Base-by-base conservation (phyloP, 768 basidiomycete species). In the Kwoniella dendrophila region DNA sequence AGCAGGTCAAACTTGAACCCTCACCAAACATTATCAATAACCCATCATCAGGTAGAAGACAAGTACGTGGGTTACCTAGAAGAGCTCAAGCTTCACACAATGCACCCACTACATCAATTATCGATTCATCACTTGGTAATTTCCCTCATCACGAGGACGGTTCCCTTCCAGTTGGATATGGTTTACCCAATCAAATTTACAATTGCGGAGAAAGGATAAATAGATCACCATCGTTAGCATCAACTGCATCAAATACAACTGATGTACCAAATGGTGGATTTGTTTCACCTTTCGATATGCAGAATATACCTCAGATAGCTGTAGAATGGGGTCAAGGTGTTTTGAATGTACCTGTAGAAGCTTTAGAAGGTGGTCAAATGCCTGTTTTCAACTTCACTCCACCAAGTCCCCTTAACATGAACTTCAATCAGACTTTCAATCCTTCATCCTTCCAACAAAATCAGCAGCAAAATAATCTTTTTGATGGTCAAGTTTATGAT, bases 201-300 rank as follows among this genome's bases (percentile, higher is more conserved):
- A 41, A 22, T 10, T 43, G 26, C 20, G 54, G 29, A 45, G 43
- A 47, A 26, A 36, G 50, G 38, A 51, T 51, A 40, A 44, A 27
- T 1, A 22, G 51, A 41, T 41, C 59, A 20, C 34, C 59, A 0
- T 45, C 49, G 1, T 45, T 55, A 22, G 16, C 45, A 10, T 54
- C 60, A 0, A 55, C 41, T 5, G 16, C 29, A 22, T 58, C 55
- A 3, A 33, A 33, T 26, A 32, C 56, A 27, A 48, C 43, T 29
- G 56, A 58, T 6, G 26, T 49, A 8, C 43, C 60, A 29, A 62
- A 62, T 48, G 60, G 60, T 24, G 60, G 60, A 20, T 62, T 62
- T 34, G 48, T 51, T 20, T 62, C 60, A 12, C 60, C 60, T 6
- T 62, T 32, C 53, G 53, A 52, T 20, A 34, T 20, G n/a, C 33